A percentile compares a stretch with the other conserved stretches of the same genome.
Conservation (phyloP, 805 yeast species). For the Grigorovia yakushimaensis region DNA sequence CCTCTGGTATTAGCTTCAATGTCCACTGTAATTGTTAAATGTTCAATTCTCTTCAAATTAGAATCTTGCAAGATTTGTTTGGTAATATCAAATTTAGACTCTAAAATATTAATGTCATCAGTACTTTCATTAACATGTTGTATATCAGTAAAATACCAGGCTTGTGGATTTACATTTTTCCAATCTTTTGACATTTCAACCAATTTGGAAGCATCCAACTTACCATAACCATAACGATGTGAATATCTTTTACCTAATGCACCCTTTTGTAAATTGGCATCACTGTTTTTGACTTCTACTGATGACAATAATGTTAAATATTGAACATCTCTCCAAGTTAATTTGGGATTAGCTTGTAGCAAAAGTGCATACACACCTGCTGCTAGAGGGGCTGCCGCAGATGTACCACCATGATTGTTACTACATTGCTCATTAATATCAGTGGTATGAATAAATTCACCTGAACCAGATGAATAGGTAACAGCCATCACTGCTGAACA, state of each 20-base stretch:
- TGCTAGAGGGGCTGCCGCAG: constrained; percentile 97
- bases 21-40: constrained; percentile 72
- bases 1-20: constrained; percentile 63
- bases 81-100: constrained; percentile 37
- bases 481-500: constrained; percentile 93
- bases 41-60: constrained; percentile 71
- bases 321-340: constrained; percentile 95
- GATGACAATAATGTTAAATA: constrained; percentile 69
- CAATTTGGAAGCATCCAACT: constrained; percentile 69
- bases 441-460: constrained; percentile 82
- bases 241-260: constrained; percentile 63
- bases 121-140: constrained; percentile 26
- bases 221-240: constrained; percentile 87
- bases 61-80: constrained; percentile 40
- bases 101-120: constrained; percentile 18
- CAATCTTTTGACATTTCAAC: constrained; percentile 66
- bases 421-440: constrained; percentile 66
- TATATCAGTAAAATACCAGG: constrained; percentile 56
- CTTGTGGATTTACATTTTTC: constrained; percentile 84
- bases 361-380: constrained; percentile 90
- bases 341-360: constrained; percentile 69
- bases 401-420: constrained; percentile 83
- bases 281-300: constrained; percentile 52
- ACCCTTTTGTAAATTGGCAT: constrained; percentile 66
- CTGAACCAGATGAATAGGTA: constrained; percentile 85